These are phyloP conservation scores for Brassica juncea DNA, from an alignment of 345 rosid species.

Conservation along the genomic window DNA sequence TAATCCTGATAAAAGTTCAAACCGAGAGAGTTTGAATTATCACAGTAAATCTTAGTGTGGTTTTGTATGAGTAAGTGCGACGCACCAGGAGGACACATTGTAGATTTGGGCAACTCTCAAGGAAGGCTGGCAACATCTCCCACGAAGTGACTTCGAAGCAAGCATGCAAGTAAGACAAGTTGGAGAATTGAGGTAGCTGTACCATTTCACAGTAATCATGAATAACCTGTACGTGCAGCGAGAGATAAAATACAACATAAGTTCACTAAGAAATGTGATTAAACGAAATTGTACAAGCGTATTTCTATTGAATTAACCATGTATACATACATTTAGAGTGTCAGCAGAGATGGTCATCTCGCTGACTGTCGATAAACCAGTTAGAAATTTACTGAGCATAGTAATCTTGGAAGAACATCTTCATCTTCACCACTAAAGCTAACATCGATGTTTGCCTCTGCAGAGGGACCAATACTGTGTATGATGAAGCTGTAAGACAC, in stretches of 20 bases:
- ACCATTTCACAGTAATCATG: conserved; percentile 24
- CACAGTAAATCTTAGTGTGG: background rate
- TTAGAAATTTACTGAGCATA: conserved; percentile 26
- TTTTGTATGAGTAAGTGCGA: conserved; percentile 13
- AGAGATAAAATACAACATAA: background rate
- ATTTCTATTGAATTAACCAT: conserved; percentile 7
- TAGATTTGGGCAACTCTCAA: conserved; percentile 34
- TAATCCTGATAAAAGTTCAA: no score
- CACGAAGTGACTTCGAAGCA: background rate
- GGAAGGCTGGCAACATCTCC: conserved; percentile 28
- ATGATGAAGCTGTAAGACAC: conserved; percentile 27
- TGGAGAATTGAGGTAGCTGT: conserved; percentile 27
- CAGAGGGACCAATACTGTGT: conserved; percentile 22
- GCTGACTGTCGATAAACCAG: conserved; percentile 14
- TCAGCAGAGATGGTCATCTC: conserved; percentile 20
- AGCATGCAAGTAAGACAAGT: conserved; percentile 27
- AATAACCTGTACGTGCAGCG: conserved; percentile 17
- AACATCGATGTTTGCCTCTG: conserved; percentile 29
- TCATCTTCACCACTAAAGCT: background rate
- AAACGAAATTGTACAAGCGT: background rate
- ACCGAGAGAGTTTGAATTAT: background rate
- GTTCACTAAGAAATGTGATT: background rate
- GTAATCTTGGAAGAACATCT: conserved; percentile 11
- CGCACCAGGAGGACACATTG: conserved; percentile 2
- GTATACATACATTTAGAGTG: conserved; percentile 9